Evolutionary conservation across 2,329 filamentous ascomycete species (phyloP).

Genomic region (Byssoonygena ceratinophila): DNA sequence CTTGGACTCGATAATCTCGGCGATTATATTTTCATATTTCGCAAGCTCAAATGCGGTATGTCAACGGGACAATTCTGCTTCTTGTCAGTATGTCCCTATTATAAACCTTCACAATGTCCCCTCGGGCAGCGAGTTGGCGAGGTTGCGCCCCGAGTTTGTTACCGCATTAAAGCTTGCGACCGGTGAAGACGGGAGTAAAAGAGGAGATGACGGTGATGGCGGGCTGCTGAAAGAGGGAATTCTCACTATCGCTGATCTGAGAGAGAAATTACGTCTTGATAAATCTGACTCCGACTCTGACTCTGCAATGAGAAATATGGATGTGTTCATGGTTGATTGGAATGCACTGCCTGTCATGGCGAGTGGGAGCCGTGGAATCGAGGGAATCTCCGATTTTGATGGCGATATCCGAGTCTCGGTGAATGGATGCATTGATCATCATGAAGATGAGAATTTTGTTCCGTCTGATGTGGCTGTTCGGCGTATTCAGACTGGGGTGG

Average conservation of each 20-base stretch:
- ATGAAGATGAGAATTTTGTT: slow-evolving; percentile 48
- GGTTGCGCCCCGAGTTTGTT: slow-evolving; percentile 49
- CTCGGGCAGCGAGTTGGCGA: slow-evolving; percentile 39
- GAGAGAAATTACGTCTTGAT: slow-evolving; percentile 12
- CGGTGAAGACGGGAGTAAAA: slow-evolving; percentile 12
- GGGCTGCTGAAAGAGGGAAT: slow-evolving; percentile 27
- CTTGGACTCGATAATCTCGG: slow-evolving; percentile 53
- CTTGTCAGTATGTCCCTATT: slow-evolving; percentile 45
- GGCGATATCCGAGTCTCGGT: slow-evolving; percentile 30
- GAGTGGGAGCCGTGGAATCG: slow-evolving; percentile 37
- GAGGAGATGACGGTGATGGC: slow-evolving; percentile 20
- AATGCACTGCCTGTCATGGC: slow-evolving; percentile 30
- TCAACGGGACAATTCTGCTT: background rate
- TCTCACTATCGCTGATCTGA: slow-evolving; percentile 34
- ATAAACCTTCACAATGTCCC: slow-evolving; percentile 45
- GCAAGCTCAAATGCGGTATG: slow-evolving; percentile 31
- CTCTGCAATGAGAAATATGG: slow-evolving; percentile 13
- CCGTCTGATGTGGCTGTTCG: slow-evolving; percentile 36
- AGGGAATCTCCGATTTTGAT: slow-evolving; percentile 33
- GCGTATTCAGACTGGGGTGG: slow-evolving; percentile 44
- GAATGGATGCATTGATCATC: slow-evolving; percentile 51
- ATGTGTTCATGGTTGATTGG: slow-evolving; percentile 37
- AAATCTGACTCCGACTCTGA: background rate
- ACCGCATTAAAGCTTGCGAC: slow-evolving; percentile 45
- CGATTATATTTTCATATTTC: slow-evolving; percentile 52